These are phyloP conservation scores for Geranium incanum DNA, from an alignment of 441 rosid genomes.

Conservation along the genomic window DNA sequence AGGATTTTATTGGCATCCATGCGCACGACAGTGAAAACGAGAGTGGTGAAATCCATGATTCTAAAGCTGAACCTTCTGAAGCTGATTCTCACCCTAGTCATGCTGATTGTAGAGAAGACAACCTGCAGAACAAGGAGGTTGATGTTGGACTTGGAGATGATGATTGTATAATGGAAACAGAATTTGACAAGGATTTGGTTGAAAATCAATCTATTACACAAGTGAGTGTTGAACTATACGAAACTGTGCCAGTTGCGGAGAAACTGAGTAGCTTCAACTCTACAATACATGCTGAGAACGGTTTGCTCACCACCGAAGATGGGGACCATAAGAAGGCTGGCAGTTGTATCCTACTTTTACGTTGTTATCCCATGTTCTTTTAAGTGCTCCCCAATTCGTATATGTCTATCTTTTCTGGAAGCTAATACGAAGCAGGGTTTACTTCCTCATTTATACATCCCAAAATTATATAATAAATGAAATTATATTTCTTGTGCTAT, in stretches of 20 bases:
- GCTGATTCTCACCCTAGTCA: conserved; percentile 24
- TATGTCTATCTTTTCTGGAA: conserved; percentile 5
- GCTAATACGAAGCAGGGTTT: conserved; percentile 14
- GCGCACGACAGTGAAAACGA: conserved; percentile 29
- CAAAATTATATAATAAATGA: background rate
- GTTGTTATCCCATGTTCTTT: conserved; percentile 16
- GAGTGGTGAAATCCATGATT: conserved; percentile 29
- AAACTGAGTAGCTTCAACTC: conserved; percentile 24
- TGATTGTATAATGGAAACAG: conserved; percentile 26
- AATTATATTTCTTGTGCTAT: conserved; percentile 1
- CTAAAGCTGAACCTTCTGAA: conserved; percentile 29
- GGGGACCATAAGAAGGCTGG: conserved; percentile 32
- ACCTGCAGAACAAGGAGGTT: conserved; percentile 26
- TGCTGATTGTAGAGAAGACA: conserved; percentile 28
- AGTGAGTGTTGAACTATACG: conserved; percentile 34
- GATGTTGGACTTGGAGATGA: conserved; percentile 30
- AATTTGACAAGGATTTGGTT: conserved; percentile 37
- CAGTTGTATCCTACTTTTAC: conserved; percentile 48
- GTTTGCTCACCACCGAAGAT: conserved; percentile 26
- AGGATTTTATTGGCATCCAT: conserved; percentile 29
- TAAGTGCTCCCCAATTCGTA: conserved; percentile 10
- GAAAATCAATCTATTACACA: conserved; percentile 32
- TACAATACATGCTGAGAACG: conserved; percentile 25
- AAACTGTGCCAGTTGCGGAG: conserved; percentile 34
- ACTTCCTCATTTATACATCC: conserved; percentile 8